phyloP scores from a whole-genome alignment of 2,329 filamentous ascomycete genomes.

The Microdochium nivale region DNA sequence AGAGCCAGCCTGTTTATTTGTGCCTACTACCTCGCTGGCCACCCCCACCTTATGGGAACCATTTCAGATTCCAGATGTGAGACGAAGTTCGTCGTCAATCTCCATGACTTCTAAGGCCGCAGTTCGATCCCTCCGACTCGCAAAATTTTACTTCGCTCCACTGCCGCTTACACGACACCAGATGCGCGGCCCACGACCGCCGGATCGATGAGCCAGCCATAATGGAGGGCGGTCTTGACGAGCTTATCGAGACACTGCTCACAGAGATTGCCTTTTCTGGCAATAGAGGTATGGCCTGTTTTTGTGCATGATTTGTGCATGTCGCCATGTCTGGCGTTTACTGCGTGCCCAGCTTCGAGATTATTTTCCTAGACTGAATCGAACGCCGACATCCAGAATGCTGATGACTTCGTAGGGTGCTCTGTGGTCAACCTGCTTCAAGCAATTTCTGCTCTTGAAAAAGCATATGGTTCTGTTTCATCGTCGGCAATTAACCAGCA shows the following conservation, averaged over 20 bases:
- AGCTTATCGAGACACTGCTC: constrained; percentile 34
- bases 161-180: not conserved
- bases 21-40: too few species aligned
- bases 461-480: not conserved
- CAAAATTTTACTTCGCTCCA: not conserved
- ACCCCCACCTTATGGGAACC: too few species aligned
- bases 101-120: too few species aligned
- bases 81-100: too few species aligned
- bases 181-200: not conserved
- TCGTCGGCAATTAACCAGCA: constrained; percentile 1
- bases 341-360: not conserved
- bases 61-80: too few species aligned
- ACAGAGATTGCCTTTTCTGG: constrained; percentile 34
- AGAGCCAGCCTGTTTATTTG: too few species aligned
- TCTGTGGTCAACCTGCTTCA: constrained; percentile 10
- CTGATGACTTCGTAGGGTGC: constrained; percentile 8
- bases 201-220: constrained; percentile 10
- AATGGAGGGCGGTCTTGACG: constrained; percentile 32
- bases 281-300: constrained; percentile 26
- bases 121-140: not conserved
- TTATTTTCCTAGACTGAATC: not conserved
- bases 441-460: constrained; percentile 8
- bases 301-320: not conserved
- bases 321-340: not conserved
- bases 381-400: not conserved